Base-by-base conservation (phyloP, 2,329 filamentous ascomycete genomes). In the Hypoxylon sp. region DNA sequence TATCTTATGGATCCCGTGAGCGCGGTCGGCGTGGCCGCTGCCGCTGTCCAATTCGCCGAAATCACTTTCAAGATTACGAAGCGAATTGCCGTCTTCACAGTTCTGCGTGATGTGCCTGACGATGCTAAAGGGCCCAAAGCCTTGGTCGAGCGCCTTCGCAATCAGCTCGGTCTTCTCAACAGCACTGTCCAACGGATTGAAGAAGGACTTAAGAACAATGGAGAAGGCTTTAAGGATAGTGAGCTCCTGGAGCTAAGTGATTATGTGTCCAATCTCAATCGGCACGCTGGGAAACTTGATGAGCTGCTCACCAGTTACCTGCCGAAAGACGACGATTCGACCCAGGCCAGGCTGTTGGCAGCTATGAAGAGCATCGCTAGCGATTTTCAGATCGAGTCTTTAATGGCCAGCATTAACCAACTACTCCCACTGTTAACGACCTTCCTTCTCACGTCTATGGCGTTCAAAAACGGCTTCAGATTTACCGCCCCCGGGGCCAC, bases 161-260 rank as follows among this genome's bases (percentile, higher is more conserved):
- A 24, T n/a, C 61, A 64, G 33, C 61, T 64, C n/a, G 32, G 48
- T 24, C 61, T 64, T 36, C 48, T 64, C 32, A 42, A 50, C 33
- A 53, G 22, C 33, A 50, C 54, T 22, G 26, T 44, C n/a, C 54
- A 49, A 30, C 48, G 49, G 16, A 64, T 64, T 42, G 24, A 64
- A 7, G 49, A 50, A 36, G 54, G 61, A 11, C 42, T 64, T n/a
- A 12, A 14, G 8, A 32, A 14, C 22, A 36, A 38, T 18, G n/a
- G 28, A 32, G 49, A 64, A 24, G 28, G 12, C 7, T 54, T 64
- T 2, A 42, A n/a, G 22, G 32, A 49, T 11, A 28, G 53, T 14
- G 61, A 58, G 45, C 14, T 64, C 2, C 18, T 20, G 2, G 26
- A 42, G 2, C 49, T 64, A 4, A 18, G 24, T 14, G 36, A 45